A percentile compares a stretch with the other conserved stretches of the same genome.
Evolutionary conservation across 1,284 basidiomycete species (phyloP).

Genomic region (Apiotrichum akiyoshidainum): DNA sequence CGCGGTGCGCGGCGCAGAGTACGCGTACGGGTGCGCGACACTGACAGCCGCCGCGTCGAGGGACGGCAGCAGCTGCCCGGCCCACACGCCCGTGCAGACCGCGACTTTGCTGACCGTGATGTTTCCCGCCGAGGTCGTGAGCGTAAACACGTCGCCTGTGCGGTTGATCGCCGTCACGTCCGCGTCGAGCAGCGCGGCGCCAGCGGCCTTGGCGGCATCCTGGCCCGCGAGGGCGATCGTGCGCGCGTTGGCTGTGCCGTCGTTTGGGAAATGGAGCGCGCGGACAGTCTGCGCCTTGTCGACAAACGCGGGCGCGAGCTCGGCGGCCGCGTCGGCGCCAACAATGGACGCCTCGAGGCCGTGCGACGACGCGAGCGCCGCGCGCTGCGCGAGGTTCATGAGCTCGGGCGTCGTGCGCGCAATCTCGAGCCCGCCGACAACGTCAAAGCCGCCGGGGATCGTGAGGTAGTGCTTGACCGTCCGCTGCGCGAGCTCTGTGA

Average conservation of each 20-base stretch:
- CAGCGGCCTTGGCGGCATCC: slow-evolving; percentile 11
- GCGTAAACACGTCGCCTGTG: not conserved
- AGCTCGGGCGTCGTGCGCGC: not conserved
- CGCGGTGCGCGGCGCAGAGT: slow-evolving; percentile 2
- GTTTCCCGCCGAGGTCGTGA: not conserved
- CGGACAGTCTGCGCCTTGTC: not conserved
- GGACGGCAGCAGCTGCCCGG: slow-evolving; percentile 25
- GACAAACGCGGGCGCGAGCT: slow-evolving; percentile 21
- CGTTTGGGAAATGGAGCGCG: slow-evolving; percentile 16
- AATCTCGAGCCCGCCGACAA: slow-evolving; percentile 27
- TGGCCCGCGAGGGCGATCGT: slow-evolving; percentile 17
- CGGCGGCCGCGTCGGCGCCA: slow-evolving; percentile 6
- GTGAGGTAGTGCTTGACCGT: slow-evolving; percentile 18
- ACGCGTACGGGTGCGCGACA: slow-evolving; percentile 33
- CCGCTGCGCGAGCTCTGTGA: slow-evolving; percentile 28
- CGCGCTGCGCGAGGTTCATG: slow-evolving; percentile 2
- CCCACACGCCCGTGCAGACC: slow-evolving; percentile 34
- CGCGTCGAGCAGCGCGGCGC: slow-evolving; percentile 17
- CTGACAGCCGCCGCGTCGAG: slow-evolving; percentile 12
- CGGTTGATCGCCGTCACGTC: slow-evolving; percentile 16
- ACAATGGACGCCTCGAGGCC: slow-evolving; percentile 17
- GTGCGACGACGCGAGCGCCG: slow-evolving; percentile 5
- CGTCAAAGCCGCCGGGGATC: slow-evolving; percentile 19
- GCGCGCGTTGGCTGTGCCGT: slow-evolving; percentile 27
- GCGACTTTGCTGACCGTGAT: slow-evolving; percentile 14